A percentile compares a stretch with the other conserved stretches of the same genome.
phyloP scores from a whole-genome alignment of 176 grass and related monocot genomes.

The Musa beccarii region DNA sequence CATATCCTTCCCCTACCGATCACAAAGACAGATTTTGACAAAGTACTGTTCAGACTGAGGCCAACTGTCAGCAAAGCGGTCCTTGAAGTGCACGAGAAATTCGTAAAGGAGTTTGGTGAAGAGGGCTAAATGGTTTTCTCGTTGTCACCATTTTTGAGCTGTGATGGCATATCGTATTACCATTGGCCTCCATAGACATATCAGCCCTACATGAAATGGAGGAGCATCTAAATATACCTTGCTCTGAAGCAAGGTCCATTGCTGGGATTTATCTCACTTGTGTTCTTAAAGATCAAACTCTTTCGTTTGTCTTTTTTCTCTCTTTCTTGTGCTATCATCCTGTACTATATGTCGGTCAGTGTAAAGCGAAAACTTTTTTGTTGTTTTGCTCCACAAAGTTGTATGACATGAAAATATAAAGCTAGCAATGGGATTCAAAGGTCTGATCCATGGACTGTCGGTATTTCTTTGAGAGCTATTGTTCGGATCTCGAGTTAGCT shows the following conservation, averaged over 20 bases:
- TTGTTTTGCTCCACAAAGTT: neutral
- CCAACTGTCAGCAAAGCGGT: slow-evolving; percentile 89
- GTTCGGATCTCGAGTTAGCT: too few relatives aligned
- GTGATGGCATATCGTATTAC: neutral
- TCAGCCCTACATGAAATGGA: neutral
- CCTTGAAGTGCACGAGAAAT: slow-evolving; percentile 88
- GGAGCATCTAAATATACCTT: neutral
- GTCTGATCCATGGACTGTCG: too few relatives aligned
- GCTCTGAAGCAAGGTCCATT: neutral
- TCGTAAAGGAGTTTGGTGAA: slow-evolving; percentile 94
- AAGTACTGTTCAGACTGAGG: slow-evolving; percentile 69
- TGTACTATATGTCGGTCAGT: neutral
- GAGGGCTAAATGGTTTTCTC: slow-evolving; percentile 49
- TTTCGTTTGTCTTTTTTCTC: neutral
- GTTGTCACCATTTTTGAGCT: neutral
- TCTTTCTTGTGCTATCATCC: neutral
- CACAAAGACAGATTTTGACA: slow-evolving; percentile 70
- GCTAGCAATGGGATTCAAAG: too few relatives aligned
- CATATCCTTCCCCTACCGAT: slow-evolving; percentile 88
- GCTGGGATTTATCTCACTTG: neutral
- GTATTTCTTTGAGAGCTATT: too few relatives aligned
- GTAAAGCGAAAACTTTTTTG: neutral
- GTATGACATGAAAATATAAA: too few relatives aligned
- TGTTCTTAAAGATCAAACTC: neutral
- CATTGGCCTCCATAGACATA: neutral